Evolutionary conservation across 805 yeast species (phyloP).

Genomic region (Yamadazyma sp.): DNA sequence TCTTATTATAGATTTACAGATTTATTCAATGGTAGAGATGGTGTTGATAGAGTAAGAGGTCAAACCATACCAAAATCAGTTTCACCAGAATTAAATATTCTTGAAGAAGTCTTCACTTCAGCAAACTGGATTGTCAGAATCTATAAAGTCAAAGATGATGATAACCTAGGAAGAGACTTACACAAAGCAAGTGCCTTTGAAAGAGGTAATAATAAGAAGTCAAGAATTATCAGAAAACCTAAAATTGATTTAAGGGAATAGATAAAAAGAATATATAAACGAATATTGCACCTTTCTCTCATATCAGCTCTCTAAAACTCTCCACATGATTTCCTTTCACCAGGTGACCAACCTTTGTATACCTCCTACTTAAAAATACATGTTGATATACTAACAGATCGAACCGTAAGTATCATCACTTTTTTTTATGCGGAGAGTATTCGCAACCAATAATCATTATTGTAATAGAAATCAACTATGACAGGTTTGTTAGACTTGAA

Average conservation of each 20-base stretch:
- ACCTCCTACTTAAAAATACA: too few species aligned
- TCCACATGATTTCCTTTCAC: too few species aligned
- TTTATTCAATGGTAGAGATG: slow-evolving; percentile 57
- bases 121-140: slow-evolving; percentile 97
- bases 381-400: too few species aligned
- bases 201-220: slow-evolving; percentile 35
- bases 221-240: slow-evolving; percentile 50
- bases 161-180: slow-evolving; percentile 79
- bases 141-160: slow-evolving; percentile 86
- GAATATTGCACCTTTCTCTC: too few species aligned
- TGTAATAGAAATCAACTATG: slow-evolving; percentile 18
- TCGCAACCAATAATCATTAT: background rate
- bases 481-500: slow-evolving; percentile 32
- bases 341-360: too few species aligned
- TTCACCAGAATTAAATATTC: slow-evolving; percentile 57
- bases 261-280: background rate
- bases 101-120: slow-evolving; percentile 92
- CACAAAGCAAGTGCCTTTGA: slow-evolving; percentile 55
- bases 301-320: too few species aligned
- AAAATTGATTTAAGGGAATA: slow-evolving; percentile 48
- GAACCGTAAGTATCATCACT: too few species aligned
- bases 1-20: slow-evolving; percentile 84
- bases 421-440: background rate
- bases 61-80: slow-evolving; percentile 60
- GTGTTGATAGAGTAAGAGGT: slow-evolving; percentile 82